Conservation (phyloP, 1,139 yeast genomes). For the Debaryomyces psychrophilus region DNA sequence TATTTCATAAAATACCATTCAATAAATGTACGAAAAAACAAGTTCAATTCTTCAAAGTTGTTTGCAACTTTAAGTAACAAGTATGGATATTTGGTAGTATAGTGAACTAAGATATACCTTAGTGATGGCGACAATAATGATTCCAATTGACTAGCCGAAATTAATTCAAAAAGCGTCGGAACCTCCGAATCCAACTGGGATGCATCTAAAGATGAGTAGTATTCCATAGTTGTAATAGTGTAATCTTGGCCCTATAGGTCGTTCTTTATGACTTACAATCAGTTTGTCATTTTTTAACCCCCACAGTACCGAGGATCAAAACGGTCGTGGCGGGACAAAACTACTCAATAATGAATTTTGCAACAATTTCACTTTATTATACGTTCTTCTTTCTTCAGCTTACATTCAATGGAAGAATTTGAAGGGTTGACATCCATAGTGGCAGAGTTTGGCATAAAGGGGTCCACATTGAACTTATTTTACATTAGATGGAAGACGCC, state of each 20-base stretch:
- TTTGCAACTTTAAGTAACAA: constrained; percentile 65
- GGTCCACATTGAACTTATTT: constrained; percentile 23
- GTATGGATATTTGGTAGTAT: constrained; percentile 78
- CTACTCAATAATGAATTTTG: not conserved
- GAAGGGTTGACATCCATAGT: constrained; percentile 26
- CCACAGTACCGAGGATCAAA: constrained; percentile 13
- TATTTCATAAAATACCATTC: constrained; percentile 72
- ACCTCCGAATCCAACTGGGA: constrained; percentile 71
- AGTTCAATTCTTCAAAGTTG: constrained; percentile 75
- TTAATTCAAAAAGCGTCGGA: constrained; percentile 82
- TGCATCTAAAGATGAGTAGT: constrained; percentile 78
- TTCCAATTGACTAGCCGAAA: constrained; percentile 81
- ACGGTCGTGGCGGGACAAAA: constrained; percentile 7
- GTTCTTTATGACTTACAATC: not conserved
- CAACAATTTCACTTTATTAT: not conserved
- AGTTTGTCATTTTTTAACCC: constrained; percentile 6
- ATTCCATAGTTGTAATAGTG: constrained; percentile 59
- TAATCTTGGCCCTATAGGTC: not conserved
- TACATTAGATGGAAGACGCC: constrained; percentile 15
- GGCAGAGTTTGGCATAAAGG: constrained; percentile 23
- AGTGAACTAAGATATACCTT: constrained; percentile 77
- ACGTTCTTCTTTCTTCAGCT: not conserved
- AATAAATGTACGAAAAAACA: constrained; percentile 61
- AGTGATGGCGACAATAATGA: constrained; percentile 79
- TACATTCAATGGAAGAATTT: constrained; percentile 23